phyloP scores from a whole-genome alignment of 495 filamentous ascomycete genomes.

The Glutinoglossum americanum region DNA sequence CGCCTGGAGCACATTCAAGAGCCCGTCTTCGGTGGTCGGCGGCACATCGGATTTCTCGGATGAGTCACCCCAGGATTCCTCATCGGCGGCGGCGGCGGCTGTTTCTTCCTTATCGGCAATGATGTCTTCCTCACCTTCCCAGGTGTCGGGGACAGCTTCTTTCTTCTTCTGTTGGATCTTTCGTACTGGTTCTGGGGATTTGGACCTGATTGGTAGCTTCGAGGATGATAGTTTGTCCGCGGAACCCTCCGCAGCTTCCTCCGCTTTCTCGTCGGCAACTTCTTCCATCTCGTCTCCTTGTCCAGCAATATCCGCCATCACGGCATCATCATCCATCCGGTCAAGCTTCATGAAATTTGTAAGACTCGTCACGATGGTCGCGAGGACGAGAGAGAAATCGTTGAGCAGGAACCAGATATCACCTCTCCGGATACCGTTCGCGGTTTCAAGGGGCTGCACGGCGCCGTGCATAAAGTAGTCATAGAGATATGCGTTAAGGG shows the following conservation, averaged over 20 bases:
- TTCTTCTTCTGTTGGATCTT: conserved; percentile 8
- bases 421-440: conserved; percentile 35
- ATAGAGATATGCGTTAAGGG: conserved; percentile 48
- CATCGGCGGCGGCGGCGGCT: background rate
- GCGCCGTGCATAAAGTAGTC: conserved; percentile 59
- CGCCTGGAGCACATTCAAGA: conserved; percentile 33
- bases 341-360: conserved; percentile 27
- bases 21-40: conserved; percentile 11
- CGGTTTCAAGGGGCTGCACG: conserved; percentile 26
- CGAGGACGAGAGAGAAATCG: conserved; percentile 49
- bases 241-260: conserved; percentile 4
- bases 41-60: background rate
- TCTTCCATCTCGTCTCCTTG: conserved; percentile 14
- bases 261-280: conserved; percentile 11
- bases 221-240: too few relatives aligned
- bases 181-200: too few relatives aligned
- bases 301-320: conserved; percentile 21
- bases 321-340: conserved; percentile 20
- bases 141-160: conserved; percentile 20
- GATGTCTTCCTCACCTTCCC: conserved; percentile 17
- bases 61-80: conserved; percentile 8
- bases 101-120: conserved; percentile 9
- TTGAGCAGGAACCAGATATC: conserved; percentile 49
- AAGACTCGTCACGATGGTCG: conserved; percentile 38
- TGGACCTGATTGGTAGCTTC: too few relatives aligned